Evolutionary conservation across 768 basidiomycete genomes (phyloP).

Genomic region (Asterophora parasitica): DNA sequence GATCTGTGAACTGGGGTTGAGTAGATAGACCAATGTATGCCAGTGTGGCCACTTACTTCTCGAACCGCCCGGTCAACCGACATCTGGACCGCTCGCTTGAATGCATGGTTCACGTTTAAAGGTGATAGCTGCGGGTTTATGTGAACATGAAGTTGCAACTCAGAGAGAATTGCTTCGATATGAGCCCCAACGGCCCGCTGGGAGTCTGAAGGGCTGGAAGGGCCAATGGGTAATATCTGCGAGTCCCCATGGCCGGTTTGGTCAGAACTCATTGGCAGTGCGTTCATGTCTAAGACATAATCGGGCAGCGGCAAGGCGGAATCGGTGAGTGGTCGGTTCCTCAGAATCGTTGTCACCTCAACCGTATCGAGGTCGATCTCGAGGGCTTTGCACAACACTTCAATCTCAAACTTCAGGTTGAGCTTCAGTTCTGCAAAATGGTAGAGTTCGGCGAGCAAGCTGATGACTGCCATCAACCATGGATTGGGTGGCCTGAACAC

Average conservation of each 20-base stretch:
- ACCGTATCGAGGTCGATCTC: slow-evolving; percentile 82
- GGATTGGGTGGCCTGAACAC: slow-evolving; percentile 97
- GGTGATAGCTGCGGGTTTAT: slow-evolving; percentile 76
- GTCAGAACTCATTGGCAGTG: slow-evolving; percentile 72
- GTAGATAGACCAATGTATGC: neutral
- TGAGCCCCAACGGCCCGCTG: slow-evolving; percentile 70
- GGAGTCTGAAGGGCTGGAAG: slow-evolving; percentile 55
- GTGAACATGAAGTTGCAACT: slow-evolving; percentile 66
- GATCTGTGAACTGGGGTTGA: slow-evolving; percentile 45
- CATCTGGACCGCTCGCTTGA: slow-evolving; percentile 87
- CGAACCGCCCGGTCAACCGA: slow-evolving; percentile 93
- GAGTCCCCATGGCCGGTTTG: slow-evolving; percentile 53
- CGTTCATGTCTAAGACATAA: slow-evolving; percentile 75
- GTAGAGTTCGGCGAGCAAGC: slow-evolving; percentile 92
- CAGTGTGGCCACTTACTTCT: slow-evolving; percentile 52
- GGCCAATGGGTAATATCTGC: slow-evolving; percentile 58
- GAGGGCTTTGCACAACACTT: slow-evolving; percentile 90
- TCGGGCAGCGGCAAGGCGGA: slow-evolving; percentile 68
- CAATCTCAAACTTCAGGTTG: slow-evolving; percentile 98
- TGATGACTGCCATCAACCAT: slow-evolving; percentile 95
- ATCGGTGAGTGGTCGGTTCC: slow-evolving; percentile 66
- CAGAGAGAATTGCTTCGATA: slow-evolving; percentile 73
- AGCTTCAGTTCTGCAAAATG: slow-evolving; percentile 94
- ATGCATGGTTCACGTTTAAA: slow-evolving; percentile 69
- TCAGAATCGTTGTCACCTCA: slow-evolving; percentile 78